Evolutionary conservation across 352 stramenopile genomes (phyloP).

Genomic region (Albugo laibachii): DNA sequence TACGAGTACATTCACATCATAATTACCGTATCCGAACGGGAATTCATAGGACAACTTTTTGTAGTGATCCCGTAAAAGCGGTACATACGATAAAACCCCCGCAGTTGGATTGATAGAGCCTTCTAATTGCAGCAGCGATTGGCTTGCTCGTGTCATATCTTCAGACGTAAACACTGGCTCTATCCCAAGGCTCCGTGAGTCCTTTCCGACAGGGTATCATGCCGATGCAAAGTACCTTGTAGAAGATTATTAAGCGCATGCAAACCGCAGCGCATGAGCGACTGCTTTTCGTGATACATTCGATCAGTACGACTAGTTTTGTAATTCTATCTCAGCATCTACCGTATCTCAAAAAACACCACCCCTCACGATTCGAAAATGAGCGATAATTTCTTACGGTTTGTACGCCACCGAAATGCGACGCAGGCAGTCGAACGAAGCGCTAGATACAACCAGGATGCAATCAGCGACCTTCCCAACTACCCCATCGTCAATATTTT

Average conservation of each 20-base stretch:
- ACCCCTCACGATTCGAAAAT: background rate
- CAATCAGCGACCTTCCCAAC: background rate
- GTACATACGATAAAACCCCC: conserved; percentile 2
- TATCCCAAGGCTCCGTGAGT: background rate
- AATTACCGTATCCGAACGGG: conserved; percentile 51
- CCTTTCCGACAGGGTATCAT: background rate
- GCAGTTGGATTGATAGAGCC: conserved; percentile 19
- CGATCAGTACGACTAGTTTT: background rate
- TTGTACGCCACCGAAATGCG: too few species aligned
- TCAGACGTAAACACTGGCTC: background rate
- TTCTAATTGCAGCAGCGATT: conserved; percentile 21
- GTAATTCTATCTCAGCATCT: background rate
- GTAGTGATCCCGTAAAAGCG: conserved; percentile 1
- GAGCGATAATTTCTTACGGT: background rate
- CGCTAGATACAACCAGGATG: background rate
- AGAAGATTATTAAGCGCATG: conserved; percentile 70
- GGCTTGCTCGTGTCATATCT: background rate
- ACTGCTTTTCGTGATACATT: conserved; percentile 60
- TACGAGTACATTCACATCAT: conserved; percentile 61
- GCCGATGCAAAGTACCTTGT: conserved; percentile 18
- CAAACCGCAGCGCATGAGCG: conserved; percentile 51
- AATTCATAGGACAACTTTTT: conserved; percentile 19
- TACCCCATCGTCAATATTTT: background rate
- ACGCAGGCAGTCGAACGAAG: background rate
- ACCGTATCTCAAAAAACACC: background rate